Conservation (phyloP, 2,329 filamentous ascomycete genomes). For the Colletotrichum sp. region DNA sequence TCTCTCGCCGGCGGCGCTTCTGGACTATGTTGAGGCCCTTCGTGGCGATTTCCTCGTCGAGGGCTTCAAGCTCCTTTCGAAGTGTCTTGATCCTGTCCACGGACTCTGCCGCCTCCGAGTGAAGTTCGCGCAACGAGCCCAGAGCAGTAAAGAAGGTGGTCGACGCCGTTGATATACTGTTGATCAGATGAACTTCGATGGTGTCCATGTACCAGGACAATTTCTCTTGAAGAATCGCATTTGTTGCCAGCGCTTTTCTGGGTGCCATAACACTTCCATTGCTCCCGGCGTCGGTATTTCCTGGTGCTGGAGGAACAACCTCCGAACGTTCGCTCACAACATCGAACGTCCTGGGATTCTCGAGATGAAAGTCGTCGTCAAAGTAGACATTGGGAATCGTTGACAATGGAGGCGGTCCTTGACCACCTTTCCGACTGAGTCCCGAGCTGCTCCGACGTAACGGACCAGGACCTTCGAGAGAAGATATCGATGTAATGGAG, state of each 20-base stretch:
- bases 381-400: conserved; percentile 95
- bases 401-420: conserved; percentile 83
- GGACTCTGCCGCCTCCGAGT: conserved; percentile 90
- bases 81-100: conserved; percentile 85
- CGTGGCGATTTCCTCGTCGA: conserved; percentile 87
- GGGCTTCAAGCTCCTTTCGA: conserved; percentile 76
- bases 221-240: conserved; percentile 97
- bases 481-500: conserved; percentile 55
- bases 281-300: conserved; percentile 51
- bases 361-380: conserved; percentile 91
- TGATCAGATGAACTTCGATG: conserved; percentile 95
- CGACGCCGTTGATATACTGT: conserved; percentile 93
- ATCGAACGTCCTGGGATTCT: conserved; percentile 96
- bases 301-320: conserved; percentile 76
- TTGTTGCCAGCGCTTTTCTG: conserved; percentile 89
- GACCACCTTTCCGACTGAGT: conserved; percentile 63
- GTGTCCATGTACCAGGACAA: conserved; percentile 99
- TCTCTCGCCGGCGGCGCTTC: conserved; percentile 81
- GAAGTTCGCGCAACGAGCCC: conserved; percentile 87
- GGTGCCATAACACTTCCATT: conserved; percentile 67
- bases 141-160: conserved; percentile 96
- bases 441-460: conserved; percentile 51
- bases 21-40: conserved; percentile 86
- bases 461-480: conserved; percentile 50
- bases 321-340: conserved; percentile 96